Evolutionary conservation across 257 asterid genomes (phyloP), one percentile per base, ranked within the genome.

Genomic region (Echium plantagineum): DNA sequence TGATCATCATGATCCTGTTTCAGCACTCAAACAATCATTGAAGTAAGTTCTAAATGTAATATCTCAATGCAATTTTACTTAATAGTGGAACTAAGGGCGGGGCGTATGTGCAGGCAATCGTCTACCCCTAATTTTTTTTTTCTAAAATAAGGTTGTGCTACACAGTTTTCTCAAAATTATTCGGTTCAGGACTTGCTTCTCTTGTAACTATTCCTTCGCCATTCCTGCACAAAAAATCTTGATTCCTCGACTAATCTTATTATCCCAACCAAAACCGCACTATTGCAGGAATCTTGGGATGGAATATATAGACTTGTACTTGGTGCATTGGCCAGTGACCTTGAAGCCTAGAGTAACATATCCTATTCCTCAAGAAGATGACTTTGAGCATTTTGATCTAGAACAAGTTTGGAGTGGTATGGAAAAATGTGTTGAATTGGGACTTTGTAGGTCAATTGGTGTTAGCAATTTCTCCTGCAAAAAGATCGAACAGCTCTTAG

Each of bases 281-380:
- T 20, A 19, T 15, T 38, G 55, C 52, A 88, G 97, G 86, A 80
- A 62, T 4, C 72, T 90, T 6, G 90, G 86, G 32, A 72, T 86
- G 90, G 90, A 90, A 21, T 84, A 90, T 61, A 18, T 90, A 15
- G 97, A 90, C 82, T 66, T 87, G 84, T 89, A 81, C 59, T 66
- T 90, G 73, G 94, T 90, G 63, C 97, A 90, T 57, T 90, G 97
- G 97, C 97, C 97, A 1, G 85, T 90, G 76, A 80, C 55, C 2
- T 51, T 90, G 80, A 86, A 83, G 77, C 75, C 85, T 17, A 82
- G 94, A 81, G 88, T 66, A 0, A 19, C 19, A 20, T 63, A 71
- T 6, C 89, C 94, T 10, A 32, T 84, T 48, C 96, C 96, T 0
- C 42, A 55, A 13, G 94, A 80, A 55, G 86, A 83, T 19, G 95